A percentile compares a stretch with the other conserved stretches of the same genome.
Evolutionary conservation across 2,329 filamentous ascomycete genomes (phyloP).

Genomic region (Fusarium lyarnte): DNA sequence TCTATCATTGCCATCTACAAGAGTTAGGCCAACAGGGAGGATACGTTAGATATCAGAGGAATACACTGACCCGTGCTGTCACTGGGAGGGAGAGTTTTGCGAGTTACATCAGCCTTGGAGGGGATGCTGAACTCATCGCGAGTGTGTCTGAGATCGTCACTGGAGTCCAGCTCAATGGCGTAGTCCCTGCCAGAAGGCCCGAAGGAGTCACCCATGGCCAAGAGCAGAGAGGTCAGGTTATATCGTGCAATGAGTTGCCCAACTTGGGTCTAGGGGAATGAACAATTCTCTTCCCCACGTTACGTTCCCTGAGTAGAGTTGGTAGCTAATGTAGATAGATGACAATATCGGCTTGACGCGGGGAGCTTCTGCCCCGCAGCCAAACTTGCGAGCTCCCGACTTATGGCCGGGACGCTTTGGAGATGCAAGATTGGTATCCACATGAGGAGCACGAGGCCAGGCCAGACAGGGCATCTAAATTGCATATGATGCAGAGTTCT

Average conservation of each 20-base stretch:
- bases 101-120: slow-evolving; percentile 49
- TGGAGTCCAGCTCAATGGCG: slow-evolving; percentile 57
- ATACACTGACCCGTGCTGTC: slow-evolving; percentile 9
- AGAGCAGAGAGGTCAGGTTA: neutral
- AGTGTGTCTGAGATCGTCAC: slow-evolving; percentile 64
- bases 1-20: slow-evolving; percentile 19
- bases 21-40: neutral
- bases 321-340: neutral
- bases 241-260: slow-evolving; percentile 9
- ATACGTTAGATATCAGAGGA: neutral
- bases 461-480: neutral
- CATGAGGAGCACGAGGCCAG: neutral
- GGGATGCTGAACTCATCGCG: slow-evolving; percentile 78
- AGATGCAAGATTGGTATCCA: slow-evolving; percentile 24
- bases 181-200: slow-evolving; percentile 18
- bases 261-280: neutral
- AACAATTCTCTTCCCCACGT: slow-evolving; percentile 11
- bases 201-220: slow-evolving; percentile 31
- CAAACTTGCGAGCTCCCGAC: slow-evolving; percentile 21
- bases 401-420: slow-evolving; percentile 16
- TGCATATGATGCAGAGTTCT: neutral
- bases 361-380: slow-evolving; percentile 33
- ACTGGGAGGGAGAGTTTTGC: slow-evolving; percentile 39
- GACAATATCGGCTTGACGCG: slow-evolving; percentile 23
- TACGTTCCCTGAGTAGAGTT: neutral